Base-by-base conservation (phyloP, 257 asterid genomes). In the Capsicum rhomboideum region DNA sequence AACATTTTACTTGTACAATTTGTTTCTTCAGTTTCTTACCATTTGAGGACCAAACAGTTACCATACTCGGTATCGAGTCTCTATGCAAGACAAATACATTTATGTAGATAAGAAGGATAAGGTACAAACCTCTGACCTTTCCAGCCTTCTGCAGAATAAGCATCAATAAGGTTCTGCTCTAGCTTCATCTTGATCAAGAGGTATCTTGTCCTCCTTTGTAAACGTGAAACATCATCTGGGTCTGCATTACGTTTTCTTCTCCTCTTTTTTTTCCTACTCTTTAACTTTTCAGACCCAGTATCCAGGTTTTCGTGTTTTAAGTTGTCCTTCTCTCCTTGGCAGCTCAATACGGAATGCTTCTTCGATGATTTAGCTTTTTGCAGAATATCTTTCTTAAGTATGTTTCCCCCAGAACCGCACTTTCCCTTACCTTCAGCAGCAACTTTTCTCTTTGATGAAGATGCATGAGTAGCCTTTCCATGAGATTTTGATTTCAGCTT, bases 121-220 rank as follows among this genome's bases (percentile, higher is more conserved):
- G 63, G 74, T 72, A 80, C 85, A 87, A 92, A 96, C 99, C 99
- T 96, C 90, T 96, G 98, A 83, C 99, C 99, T 88, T 94, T 93
- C 99, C 99, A 96, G 80, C 99, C 99, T 89, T 96, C 98, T 42
- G 94, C 83, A 83, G 98, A 93, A 88, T 96, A 96, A 84, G 99
- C 99, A 89, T 96, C 99, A 85, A 96, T 90, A 54, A 96, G 94
- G 87, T 96, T 94, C 94, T 96, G 99, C 91, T 96, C 99, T 90
- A 88, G 88, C 91, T 94, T 96, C 89, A 94, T 89, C 90, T 94
- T 96, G 66, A 96, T 88, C 87, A 94, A 88, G 78, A 96, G 89
- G 90, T 93, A 93, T 87, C 94, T 90, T 50, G 98, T 92, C 93
- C 98, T 92, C 91, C 95, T 93, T 77, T 94, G 99, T 85, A 94